These are phyloP conservation scores for Corniculantispora saksenae DNA, from an alignment of 2,329 filamentous ascomycete species.

Conservation along the genomic window DNA sequence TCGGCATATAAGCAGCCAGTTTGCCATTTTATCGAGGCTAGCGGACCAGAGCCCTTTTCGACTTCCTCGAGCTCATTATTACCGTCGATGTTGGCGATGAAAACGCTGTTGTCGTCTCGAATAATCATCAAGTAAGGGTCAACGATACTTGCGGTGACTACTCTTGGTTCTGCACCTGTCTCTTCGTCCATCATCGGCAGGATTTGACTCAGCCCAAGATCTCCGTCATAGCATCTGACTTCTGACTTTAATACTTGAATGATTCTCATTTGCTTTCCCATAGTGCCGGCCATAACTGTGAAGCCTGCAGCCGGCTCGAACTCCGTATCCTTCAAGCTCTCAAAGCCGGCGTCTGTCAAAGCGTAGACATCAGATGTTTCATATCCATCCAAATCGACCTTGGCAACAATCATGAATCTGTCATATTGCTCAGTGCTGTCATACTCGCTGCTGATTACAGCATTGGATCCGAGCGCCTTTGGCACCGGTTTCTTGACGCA, in stretches of 20 bases:
- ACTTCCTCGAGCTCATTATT: slow-evolving; percentile 85
- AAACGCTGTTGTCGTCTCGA: slow-evolving; percentile 78
- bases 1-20: slow-evolving; percentile 85
- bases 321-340: slow-evolving; percentile 78
- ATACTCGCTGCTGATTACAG: slow-evolving; percentile 56
- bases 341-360: slow-evolving; percentile 71
- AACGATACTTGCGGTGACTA: slow-evolving; percentile 78
- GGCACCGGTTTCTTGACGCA: slow-evolving; percentile 67
- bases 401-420: slow-evolving; percentile 81
- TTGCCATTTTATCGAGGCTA: slow-evolving; percentile 70
- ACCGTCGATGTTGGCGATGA: slow-evolving; percentile 73
- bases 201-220: slow-evolving; percentile 86
- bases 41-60: slow-evolving; percentile 59
- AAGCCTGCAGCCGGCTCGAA: slow-evolving; percentile 88
- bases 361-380: slow-evolving; percentile 79
- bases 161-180: slow-evolving; percentile 75
- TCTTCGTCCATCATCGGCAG: slow-evolving; percentile 91
- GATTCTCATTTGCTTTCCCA: slow-evolving; percentile 78
- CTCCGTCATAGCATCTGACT: slow-evolving; percentile 86
- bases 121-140: slow-evolving; percentile 85
- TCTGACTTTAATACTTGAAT: slow-evolving; percentile 87
- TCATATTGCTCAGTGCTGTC: slow-evolving; percentile 66
- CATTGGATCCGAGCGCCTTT: slow-evolving; percentile 54
- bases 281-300: slow-evolving; percentile 81
- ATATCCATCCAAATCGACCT: slow-evolving; percentile 65